Percentiles rank a stretch among this genome's conserved stretches.
Conservation (phyloP, 169 alveolate species). For the Cryptosporidium meleagridis region DNA sequence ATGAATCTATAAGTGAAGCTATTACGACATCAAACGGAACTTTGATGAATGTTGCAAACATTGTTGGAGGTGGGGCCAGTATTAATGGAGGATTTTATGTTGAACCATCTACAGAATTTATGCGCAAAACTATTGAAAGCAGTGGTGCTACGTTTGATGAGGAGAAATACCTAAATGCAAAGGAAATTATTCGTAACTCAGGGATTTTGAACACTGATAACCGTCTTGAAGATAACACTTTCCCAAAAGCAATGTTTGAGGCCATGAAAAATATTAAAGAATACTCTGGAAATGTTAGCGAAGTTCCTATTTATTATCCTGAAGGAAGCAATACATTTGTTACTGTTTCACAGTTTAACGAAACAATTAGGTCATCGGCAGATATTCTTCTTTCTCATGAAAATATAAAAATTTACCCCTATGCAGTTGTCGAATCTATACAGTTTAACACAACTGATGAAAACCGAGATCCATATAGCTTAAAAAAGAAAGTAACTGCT, state of each 20-base stretch:
- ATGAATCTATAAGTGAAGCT: conserved; percentile 71
- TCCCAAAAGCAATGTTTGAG: conserved; percentile 45
- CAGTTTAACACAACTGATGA: conserved; percentile 41
- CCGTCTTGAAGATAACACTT: neutral
- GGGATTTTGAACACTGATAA: conserved; percentile 24
- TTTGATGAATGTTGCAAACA: conserved; percentile 62
- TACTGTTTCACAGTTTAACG: conserved; percentile 62
- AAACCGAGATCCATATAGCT: conserved; percentile 38
- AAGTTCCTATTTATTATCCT: conserved; percentile 34
- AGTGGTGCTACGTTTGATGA: conserved; percentile 62
- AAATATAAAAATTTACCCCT: conserved; percentile 43
- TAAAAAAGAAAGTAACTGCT: conserved; percentile 40
- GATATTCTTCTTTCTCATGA: conserved; percentile 70
- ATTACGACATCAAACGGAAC: conserved; percentile 72
- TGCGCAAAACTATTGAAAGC: conserved; percentile 65
- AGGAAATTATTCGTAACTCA: conserved; percentile 51
- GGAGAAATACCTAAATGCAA: conserved; percentile 26
- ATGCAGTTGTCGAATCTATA: conserved; percentile 66
- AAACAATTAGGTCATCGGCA: conserved; percentile 49
- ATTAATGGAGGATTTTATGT: conserved; percentile 73
- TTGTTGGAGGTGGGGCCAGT: conserved; percentile 73
- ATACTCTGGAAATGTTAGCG: conserved; percentile 28
- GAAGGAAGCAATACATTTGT: conserved; percentile 31
- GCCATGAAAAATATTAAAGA: conserved; percentile 35
- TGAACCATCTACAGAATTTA: conserved; percentile 57